These are phyloP conservation scores for Sphaerulina vaccinii DNA, from an alignment of 2,329 filamentous ascomycete genomes.

Conservation along the genomic window DNA sequence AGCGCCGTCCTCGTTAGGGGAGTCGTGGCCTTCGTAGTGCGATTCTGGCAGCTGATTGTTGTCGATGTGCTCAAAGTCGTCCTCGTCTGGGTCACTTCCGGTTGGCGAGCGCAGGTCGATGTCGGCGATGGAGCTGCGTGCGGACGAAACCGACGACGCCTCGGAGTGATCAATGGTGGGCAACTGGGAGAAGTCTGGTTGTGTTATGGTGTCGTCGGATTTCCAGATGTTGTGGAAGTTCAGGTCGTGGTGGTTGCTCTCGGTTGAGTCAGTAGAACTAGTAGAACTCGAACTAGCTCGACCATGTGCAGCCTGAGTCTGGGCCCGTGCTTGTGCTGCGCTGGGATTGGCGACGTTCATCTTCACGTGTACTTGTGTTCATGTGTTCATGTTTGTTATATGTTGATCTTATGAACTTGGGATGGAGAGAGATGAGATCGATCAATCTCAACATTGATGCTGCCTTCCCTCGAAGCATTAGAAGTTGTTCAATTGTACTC, in stretches of 20 bases:
- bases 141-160: conserved; percentile 6
- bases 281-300: too few species aligned
- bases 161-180: conserved; percentile 4
- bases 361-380: background rate
- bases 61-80: conserved; percentile 24
- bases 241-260: background rate
- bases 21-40: conserved; percentile 19
- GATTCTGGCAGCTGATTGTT: conserved; percentile 16
- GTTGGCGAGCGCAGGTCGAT: conserved; percentile 3
- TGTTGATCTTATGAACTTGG: background rate
- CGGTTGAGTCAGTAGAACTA: background rate
- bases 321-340: background rate
- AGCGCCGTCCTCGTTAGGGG: conserved; percentile 12
- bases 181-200: background rate
- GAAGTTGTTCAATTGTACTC: background rate
- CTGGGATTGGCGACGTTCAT: background rate
- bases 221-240: conserved; percentile 2
- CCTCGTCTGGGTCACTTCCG: background rate
- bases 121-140: conserved; percentile 20
- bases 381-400: background rate
- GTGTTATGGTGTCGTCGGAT: background rate
- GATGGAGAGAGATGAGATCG: background rate
- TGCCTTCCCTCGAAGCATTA: background rate
- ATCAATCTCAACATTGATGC: background rate
- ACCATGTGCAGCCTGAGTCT: background rate